Base-by-base conservation (phyloP, 2,329 filamentous ascomycete species). In the Monilinia aucupariae region DNA sequence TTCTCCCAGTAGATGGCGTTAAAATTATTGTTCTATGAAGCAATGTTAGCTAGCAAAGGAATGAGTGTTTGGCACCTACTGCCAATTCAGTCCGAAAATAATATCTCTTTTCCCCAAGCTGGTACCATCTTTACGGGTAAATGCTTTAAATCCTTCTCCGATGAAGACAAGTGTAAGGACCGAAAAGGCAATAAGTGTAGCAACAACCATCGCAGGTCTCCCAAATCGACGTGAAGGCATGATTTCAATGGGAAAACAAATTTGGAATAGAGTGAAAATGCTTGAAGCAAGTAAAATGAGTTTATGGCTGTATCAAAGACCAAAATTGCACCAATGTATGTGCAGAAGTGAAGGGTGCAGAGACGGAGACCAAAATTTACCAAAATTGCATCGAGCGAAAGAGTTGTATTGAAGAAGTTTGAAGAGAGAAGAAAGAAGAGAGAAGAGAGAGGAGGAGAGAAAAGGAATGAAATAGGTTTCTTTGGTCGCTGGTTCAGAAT, bases 151-250 rank as follows among this genome's bases (percentile, higher is more conserved):
- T 4, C 64, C 65, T 50, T 70, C 67, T n/a, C 69, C 68, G 45
- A 71, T 55, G 3, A 66, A 68, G 48, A 71, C 62, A n/a, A 71
- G 47, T 22, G 66, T 59, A 15, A 71, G 49, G 32, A 71, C 65
- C 1, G 69, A 67, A 39, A 72, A 51, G 9, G 41, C 61, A 59
- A 70, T 68, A 25, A 71, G 62, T 8, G 66, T 25, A 17, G 59
- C 22, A 39, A 70, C 66, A 2, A 64, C 64, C 22, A 64, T 27
- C 25, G 67, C 49, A 13, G 61, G 63, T 15, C 61, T 41, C 22
- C 65, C 49, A 15, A 68, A 61, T 34, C 65, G 66, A 49, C 66
- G 68, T 52, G 65, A 66, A 64, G 63, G 67, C 69, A 71, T 72
- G 47, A 53, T 49, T 25, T 50, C n/a, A 48, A 60, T 56, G 30